These are phyloP conservation scores for Fennellomyces sp. DNA, from an alignment of 371 early-diverging fungal genomes.

Conservation along the genomic window DNA sequence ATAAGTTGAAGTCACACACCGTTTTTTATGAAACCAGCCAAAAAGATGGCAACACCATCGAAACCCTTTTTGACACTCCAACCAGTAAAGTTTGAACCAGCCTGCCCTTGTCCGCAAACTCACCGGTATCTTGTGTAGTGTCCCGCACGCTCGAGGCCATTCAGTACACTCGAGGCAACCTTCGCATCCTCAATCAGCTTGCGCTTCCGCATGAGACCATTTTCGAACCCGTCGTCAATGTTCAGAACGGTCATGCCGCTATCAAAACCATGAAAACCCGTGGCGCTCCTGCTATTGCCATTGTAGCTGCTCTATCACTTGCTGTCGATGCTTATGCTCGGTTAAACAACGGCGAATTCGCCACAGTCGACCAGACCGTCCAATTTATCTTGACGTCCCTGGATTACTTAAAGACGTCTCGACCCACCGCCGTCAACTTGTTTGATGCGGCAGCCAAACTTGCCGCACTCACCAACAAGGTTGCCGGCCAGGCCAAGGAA, in stretches of 20 bases:
- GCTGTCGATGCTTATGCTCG: slow-evolving; percentile 79
- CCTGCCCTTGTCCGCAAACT: too few relatives aligned
- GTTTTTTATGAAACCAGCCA: too few relatives aligned
- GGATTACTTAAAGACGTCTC: slow-evolving; percentile 84
- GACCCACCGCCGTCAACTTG: slow-evolving; percentile 96
- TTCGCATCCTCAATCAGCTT: slow-evolving; percentile 90
- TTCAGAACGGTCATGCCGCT: slow-evolving; percentile 82
- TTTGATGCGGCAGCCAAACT: slow-evolving; percentile 90
- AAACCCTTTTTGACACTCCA: not conserved
- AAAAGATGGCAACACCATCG: too few relatives aligned
- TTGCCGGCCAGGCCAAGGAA: slow-evolving; percentile 20
- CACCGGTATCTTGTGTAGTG: slow-evolving; percentile 6
- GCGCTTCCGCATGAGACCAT: slow-evolving; percentile 87
- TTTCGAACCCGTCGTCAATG: slow-evolving; percentile 69
- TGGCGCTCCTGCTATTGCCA: slow-evolving; percentile 97
- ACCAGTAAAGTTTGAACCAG: not conserved
- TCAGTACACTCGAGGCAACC: slow-evolving; percentile 67
- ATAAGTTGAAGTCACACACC: too few relatives aligned
- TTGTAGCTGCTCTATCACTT: slow-evolving; percentile 91
- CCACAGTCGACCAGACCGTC: slow-evolving; percentile 43
- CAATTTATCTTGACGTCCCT: slow-evolving; percentile 66
- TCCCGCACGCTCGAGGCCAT: slow-evolving; percentile 74
- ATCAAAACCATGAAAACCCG: slow-evolving; percentile 95
- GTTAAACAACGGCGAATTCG: slow-evolving; percentile 32
- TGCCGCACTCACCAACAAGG: slow-evolving; percentile 34